Base-by-base conservation (phyloP, 2,329 filamentous ascomycete genomes). In the Ophiostoma montium region DNA sequence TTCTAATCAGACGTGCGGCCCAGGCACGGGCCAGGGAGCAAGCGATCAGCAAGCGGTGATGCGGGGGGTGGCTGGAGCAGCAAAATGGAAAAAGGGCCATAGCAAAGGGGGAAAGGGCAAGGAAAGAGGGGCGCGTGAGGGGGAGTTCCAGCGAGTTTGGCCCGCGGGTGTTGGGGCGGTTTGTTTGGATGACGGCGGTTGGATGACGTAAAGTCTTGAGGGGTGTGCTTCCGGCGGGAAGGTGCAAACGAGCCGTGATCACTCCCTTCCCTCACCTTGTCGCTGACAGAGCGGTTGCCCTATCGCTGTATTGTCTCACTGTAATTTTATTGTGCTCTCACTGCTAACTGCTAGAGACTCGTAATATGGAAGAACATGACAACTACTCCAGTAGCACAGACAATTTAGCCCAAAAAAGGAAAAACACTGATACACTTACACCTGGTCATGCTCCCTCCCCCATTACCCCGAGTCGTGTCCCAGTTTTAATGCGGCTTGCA, bases 381-480 rank as follows among this genome's bases (percentile, higher is more conserved):
- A 27, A 27, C 4, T 27, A 27, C 23, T 5, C 4, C 4, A 27
- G 23, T 5, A 27, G 8, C 23, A 27, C n/a, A n/a, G n/a, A n/a
- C n/a, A n/a, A n/a, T n/a, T n/a, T n/a, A n/a, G n/a, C n/a, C n/a
- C n/a, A 27, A 27, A 27, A 8, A 27, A 27, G 23, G 8, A 27
- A 27, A 27, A 27, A 27, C 23, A 4, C 23, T 27, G 23, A 35
- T 18, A 35, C 35, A 35, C 35, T 7, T 36, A 43, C 21, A 43
- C 21, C 33, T 30, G 23, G 38, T 27, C n/a, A 27, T 38, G 16
- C 35, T 41, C 48, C 39, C 35, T 41, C 48, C 39, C 46, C 46
- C 41, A 48, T 51, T 51, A 48, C 50, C 50, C 50, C 50, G 46
- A 51, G 46, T 31, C 41, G 19, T 33, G 30, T 35, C 23, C 18